These are phyloP conservation scores for Trypanosoma melophagium DNA, from an alignment of 208 protist genomes.

Conservation along the genomic window DNA sequence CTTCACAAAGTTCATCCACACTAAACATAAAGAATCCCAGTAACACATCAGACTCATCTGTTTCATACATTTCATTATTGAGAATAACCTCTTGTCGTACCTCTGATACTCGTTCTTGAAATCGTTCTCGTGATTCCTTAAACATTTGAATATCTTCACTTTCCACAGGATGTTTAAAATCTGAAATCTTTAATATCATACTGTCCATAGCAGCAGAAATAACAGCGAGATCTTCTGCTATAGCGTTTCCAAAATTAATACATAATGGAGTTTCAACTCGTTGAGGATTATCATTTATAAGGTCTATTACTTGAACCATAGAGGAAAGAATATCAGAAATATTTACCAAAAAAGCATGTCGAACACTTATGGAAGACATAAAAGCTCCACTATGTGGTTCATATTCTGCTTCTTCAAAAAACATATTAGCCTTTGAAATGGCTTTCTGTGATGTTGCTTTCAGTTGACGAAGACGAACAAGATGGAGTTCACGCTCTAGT, in stretches of 20 bases:
- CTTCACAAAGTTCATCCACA: conserved; percentile 86
- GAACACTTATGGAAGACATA: conserved; percentile 53
- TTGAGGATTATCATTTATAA: conserved; percentile 62
- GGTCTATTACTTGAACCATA: conserved; percentile 81
- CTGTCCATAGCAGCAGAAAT: conserved; percentile 87
- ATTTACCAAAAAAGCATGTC: conserved; percentile 71
- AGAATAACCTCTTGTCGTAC: conserved; percentile 89
- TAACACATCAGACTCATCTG: conserved; percentile 85
- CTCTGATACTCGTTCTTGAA: conserved; percentile 81
- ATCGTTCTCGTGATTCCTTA: conserved; percentile 66
- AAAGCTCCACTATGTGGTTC: conserved; percentile 80
- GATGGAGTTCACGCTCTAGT: conserved; percentile 83
- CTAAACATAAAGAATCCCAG: conserved; percentile 92
- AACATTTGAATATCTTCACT: conserved; percentile 77
- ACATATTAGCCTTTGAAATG: conserved; percentile 58
- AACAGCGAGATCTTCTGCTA: conserved; percentile 73
- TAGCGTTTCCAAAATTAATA: conserved; percentile 61
- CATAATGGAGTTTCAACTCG: conserved; percentile 82
- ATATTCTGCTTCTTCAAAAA: conserved; percentile 71
- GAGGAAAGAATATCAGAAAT: conserved; percentile 81
- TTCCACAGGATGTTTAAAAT: conserved; percentile 69
- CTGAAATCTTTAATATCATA: conserved; percentile 90
- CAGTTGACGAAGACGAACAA: conserved; percentile 85
- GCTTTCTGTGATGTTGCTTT: conserved; percentile 69
- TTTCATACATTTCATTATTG: conserved; percentile 90